Evolutionary conservation across 2,329 filamentous ascomycete species (phyloP).

Genomic region (Pestalotiopsis sp.): DNA sequence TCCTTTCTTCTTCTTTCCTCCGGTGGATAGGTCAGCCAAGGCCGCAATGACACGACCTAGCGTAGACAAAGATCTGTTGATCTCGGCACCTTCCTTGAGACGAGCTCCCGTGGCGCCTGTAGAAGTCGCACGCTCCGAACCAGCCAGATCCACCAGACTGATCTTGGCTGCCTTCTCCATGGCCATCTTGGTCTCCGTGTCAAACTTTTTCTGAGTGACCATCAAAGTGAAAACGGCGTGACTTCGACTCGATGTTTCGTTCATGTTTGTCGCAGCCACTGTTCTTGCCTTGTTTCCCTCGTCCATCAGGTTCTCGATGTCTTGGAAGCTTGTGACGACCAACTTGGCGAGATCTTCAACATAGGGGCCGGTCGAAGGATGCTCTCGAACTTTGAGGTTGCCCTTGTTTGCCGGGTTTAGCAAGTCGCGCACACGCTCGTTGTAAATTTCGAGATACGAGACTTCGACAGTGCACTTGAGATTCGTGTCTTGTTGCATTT

Average conservation of each 20-base stretch:
- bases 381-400: slow-evolving; percentile 95
- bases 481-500: slow-evolving; percentile 71
- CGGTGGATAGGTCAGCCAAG: slow-evolving; percentile 84
- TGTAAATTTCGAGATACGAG: slow-evolving; percentile 99
- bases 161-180: slow-evolving; percentile 98
- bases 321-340: slow-evolving; percentile 87
- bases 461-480: slow-evolving; percentile 93
- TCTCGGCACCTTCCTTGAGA: slow-evolving; percentile 96
- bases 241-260: slow-evolving; percentile 97
- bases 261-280: slow-evolving; percentile 99
- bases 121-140: slow-evolving; percentile 95
- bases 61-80: slow-evolving; percentile 95
- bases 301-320: slow-evolving; percentile 98
- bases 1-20: slow-evolving; percentile 71
- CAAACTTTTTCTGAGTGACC: slow-evolving; percentile 89
- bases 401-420: slow-evolving; percentile 95
- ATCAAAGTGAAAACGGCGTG: slow-evolving; percentile 98
- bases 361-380: slow-evolving; percentile 95
- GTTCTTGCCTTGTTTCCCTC: slow-evolving; percentile 98
- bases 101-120: slow-evolving; percentile 95
- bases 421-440: slow-evolving; percentile 93
- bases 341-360: slow-evolving; percentile 97
- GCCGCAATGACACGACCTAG: slow-evolving; percentile 97
- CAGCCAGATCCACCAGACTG: slow-evolving; percentile 94
- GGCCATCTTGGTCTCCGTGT: slow-evolving; percentile 92